These are phyloP conservation scores for Umbelopsis sp. DNA, from an alignment of 371 early-diverging fungal genomes.

Conservation along the genomic window DNA sequence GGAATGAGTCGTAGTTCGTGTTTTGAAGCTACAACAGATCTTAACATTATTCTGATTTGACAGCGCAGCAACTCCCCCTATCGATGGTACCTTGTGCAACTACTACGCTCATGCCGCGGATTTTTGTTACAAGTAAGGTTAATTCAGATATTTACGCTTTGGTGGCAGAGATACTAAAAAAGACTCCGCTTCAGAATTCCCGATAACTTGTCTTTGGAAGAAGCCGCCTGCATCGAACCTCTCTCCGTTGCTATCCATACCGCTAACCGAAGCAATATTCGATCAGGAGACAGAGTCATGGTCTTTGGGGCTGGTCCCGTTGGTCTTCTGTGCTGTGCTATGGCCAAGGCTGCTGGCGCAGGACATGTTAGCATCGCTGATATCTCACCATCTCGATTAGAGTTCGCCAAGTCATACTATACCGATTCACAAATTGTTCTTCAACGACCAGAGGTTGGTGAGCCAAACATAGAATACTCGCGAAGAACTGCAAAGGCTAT, in stretches of 20 bases:
- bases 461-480: constrained; percentile 49
- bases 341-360: constrained; percentile 58
- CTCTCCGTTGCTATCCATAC: constrained; percentile 55
- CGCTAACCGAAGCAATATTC: constrained; percentile 59
- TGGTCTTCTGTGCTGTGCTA: constrained; percentile 56
- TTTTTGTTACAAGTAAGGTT: constrained; percentile 52
- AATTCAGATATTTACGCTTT: neutral
- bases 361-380: constrained; percentile 52
- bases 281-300: constrained; percentile 69
- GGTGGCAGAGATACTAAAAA: neutral
- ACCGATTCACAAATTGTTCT: constrained; percentile 45
- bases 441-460: constrained; percentile 32
- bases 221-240: constrained; percentile 52
- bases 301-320: constrained; percentile 66
- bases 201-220: constrained; percentile 62
- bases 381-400: constrained; percentile 35
- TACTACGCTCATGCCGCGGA: constrained; percentile 56
- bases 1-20: neutral
- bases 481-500: constrained; percentile 34
- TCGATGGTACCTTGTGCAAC: constrained; percentile 54
- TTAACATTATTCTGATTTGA: constrained; percentile 22
- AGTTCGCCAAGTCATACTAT: constrained; percentile 53
- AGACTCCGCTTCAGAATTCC: constrained; percentile 34
- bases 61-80: constrained; percentile 57
- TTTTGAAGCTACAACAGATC: neutral